Percentiles rank a stretch among this genome's conserved stretches.
phyloP scores from a whole-genome alignment of 352 stramenopile genomes.

The Globisporangium cederbergense region DNA sequence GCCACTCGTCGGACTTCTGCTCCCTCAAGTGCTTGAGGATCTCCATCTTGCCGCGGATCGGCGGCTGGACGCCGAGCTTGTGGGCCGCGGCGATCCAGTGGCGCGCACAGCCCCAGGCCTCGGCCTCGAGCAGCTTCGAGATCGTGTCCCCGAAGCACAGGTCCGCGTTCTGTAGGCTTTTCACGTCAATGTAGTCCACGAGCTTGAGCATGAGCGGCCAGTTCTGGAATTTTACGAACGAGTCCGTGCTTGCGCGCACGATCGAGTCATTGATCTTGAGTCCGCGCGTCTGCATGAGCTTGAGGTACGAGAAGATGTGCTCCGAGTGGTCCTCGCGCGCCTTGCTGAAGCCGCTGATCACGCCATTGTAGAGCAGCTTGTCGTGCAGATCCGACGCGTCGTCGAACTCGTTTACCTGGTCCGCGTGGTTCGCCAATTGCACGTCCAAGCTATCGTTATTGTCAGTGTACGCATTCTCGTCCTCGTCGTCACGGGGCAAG shows the following conservation, averaged over 20 bases:
- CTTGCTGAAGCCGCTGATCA: constrained; percentile 81
- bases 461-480: constrained; percentile 20
- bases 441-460: constrained; percentile 28
- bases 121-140: constrained; percentile 70
- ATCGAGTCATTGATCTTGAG: constrained; percentile 74
- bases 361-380: constrained; percentile 68
- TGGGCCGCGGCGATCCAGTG: constrained; percentile 58
- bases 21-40: constrained; percentile 36
- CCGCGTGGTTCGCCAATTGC: constrained; percentile 9
- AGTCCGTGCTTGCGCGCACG: constrained; percentile 65
- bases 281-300: constrained; percentile 40
- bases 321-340: constrained; percentile 62
- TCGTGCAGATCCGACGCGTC: constrained; percentile 35
- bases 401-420: constrained; percentile 25
- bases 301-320: constrained; percentile 60
- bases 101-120: constrained; percentile 46
- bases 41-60: constrained; percentile 67
- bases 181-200: constrained; percentile 43
- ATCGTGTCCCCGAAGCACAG: constrained; percentile 69
- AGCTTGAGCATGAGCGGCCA: constrained; percentile 54
- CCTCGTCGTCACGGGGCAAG: constrained; percentile 21
- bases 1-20: constrained; percentile 49
- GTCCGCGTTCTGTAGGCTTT: constrained; percentile 48
- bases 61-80: constrained; percentile 41
- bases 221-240: constrained; percentile 62